phyloP scores from a whole-genome alignment of 2,329 filamentous ascomycete species.

The Grosmannia huntii region DNA sequence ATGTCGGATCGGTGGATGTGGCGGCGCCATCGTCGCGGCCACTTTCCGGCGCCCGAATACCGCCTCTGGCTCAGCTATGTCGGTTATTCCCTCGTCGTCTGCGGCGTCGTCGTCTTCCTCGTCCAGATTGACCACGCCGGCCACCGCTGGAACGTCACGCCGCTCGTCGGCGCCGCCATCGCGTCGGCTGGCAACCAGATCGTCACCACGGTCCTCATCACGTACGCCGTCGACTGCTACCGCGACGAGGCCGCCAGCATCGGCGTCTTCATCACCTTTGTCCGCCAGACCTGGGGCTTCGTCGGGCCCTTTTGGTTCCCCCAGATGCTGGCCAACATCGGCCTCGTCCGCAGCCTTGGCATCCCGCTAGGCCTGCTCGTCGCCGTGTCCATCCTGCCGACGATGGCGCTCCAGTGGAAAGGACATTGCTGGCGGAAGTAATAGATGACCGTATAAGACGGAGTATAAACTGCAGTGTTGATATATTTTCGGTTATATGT shows the following conservation, averaged over 20 bases:
- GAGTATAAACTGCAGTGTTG: too few species aligned
- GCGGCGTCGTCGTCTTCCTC: slow-evolving; percentile 40
- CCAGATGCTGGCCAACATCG: slow-evolving; percentile 2
- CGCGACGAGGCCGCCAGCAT: slow-evolving; percentile 37
- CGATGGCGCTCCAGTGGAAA: slow-evolving; percentile 5
- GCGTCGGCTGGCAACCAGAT: slow-evolving; percentile 24
- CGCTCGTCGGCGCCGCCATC: slow-evolving; percentile 38
- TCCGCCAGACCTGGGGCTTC: slow-evolving; percentile 42
- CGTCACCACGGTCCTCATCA: slow-evolving; percentile 46
- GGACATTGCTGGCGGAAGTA: neutral
- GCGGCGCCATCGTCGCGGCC: slow-evolving; percentile 20
- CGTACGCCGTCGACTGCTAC: slow-evolving; percentile 47
- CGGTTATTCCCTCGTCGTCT: slow-evolving; percentile 35
- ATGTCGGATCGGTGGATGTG: slow-evolving; percentile 41
- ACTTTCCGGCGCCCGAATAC: slow-evolving; percentile 31
- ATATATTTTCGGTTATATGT: too few species aligned
- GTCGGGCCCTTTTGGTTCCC: slow-evolving; percentile 23
- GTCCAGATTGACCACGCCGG: slow-evolving; percentile 21
- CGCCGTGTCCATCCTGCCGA: slow-evolving; percentile 1
- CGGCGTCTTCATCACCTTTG: slow-evolving; percentile 45
- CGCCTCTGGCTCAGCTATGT: slow-evolving; percentile 44
- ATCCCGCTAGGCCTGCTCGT: neutral
- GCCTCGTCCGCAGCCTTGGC: neutral
- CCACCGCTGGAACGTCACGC: slow-evolving; percentile 39
- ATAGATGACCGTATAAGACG: neutral